These are phyloP conservation scores for Auricularia auricula-judae DNA, from an alignment of 768 basidiomycete species.

Conservation along the genomic window DNA sequence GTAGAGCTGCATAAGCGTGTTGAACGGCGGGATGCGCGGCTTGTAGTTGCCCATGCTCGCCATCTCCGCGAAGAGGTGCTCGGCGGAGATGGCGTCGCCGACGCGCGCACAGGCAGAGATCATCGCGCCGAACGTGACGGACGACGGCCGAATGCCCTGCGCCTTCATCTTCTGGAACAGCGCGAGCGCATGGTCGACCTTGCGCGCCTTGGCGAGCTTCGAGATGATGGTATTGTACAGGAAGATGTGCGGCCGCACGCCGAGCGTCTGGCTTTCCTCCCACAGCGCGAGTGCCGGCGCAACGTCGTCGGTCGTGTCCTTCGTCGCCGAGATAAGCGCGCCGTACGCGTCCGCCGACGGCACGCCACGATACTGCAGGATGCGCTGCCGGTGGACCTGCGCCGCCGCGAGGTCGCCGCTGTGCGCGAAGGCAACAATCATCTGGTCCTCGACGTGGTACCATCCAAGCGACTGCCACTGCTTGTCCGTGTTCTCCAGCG, in stretches of 20 bases:
- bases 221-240: slow-evolving; percentile 97
- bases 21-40: slow-evolving; percentile 89
- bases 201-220: slow-evolving; percentile 87
- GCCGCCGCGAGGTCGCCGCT: slow-evolving; percentile 70
- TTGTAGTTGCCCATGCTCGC: slow-evolving; percentile 55
- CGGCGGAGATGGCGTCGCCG: slow-evolving; percentile 76
- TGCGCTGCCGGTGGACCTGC: slow-evolving; percentile 65
- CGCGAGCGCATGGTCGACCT: slow-evolving; percentile 79
- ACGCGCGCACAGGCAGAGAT: slow-evolving; percentile 91
- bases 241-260: slow-evolving; percentile 71
- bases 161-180: slow-evolving; percentile 84
- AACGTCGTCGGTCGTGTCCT: slow-evolving; percentile 94
- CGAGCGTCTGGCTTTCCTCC: slow-evolving; percentile 58
- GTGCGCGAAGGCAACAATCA: slow-evolving; percentile 81
- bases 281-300: slow-evolving; percentile 77
- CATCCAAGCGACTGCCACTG: slow-evolving; percentile 46
- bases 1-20: slow-evolving; percentile 98
- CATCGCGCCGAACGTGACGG: slow-evolving; percentile 90
- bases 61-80: slow-evolving; percentile 84
- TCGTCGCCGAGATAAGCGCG: slow-evolving; percentile 73
- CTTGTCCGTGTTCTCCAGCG: slow-evolving; percentile 31
- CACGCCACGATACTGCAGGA: slow-evolving; percentile 63
- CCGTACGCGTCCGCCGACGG: slow-evolving; percentile 90
- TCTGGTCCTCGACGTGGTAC: slow-evolving; percentile 74
- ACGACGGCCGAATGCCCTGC: slow-evolving; percentile 48